Evolutionary conservation across 78 protist species (phyloP), one percentile per base, ranked within the genome.

Genomic region (Pigoraptor vietnamica): DNA sequence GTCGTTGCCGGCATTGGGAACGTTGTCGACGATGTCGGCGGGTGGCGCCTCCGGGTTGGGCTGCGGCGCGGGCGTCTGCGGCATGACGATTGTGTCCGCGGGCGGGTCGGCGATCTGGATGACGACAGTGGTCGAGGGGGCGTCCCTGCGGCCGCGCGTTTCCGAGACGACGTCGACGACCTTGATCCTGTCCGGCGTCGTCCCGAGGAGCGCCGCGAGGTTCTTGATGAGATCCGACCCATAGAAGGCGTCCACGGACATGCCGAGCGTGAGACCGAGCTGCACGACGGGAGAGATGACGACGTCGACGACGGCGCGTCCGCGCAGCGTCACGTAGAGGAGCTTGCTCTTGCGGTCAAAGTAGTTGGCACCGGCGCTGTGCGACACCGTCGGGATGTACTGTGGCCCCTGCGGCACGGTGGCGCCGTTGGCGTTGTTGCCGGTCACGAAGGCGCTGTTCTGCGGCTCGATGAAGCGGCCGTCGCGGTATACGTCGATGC

Each of bases 1-100:
- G 92, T 82, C 35, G 91, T 93, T 93, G 39, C 0, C 23, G 32
- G 94, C 86, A 39, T 39, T 23, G 37, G 89, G 37, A 29, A 89
- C 10, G 92, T 92, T 89, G 90, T n/a, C n/a, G n/a, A n/a, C n/a
- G n/a, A 90, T 81, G 87, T 0, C 1, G 67, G 93, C 55, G 29
- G 94, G 83, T 23, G 0, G 0, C 35, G 1, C 25, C 67, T 93
- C 94, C 34, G 83, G 0, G 86, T 67, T 39, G 83, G 89, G 92
- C 86, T 37, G 0, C 34, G 67, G 67, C 67, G 67, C 29, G 14
- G 67, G 67, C 29, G 67, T 14, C 14, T 6, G 6, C 29, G 67
- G 67, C 67, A 48, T 48, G 67, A 6, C 14, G 67, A 48, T 48
- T 14, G 67, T 48, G 67, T 48, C 14, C 6, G 67, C 6, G 6